Conservation (phyloP, 139 green algal species). For the Chloropicon primus region DNA sequence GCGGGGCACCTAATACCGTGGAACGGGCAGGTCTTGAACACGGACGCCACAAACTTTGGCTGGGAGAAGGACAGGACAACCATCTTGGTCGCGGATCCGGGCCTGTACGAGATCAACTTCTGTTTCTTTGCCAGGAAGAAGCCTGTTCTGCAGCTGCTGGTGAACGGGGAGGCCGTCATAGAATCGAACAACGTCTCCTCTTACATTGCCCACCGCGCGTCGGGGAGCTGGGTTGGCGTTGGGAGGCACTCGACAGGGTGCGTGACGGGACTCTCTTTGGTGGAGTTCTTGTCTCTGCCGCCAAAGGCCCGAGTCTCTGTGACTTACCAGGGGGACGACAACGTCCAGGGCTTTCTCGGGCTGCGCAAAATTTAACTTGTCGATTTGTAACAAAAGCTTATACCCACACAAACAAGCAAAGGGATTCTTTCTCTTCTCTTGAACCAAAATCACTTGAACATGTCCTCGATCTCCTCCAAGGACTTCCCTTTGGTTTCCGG, state of each 20-base stretch:
- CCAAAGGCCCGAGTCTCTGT: slow-evolving; percentile 15
- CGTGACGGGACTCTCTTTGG: slow-evolving; percentile 19
- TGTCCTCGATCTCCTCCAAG: slow-evolving; percentile 81
- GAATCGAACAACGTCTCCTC: slow-evolving; percentile 16
- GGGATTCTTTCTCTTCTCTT: no score
- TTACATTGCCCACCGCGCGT: slow-evolving; percentile 21
- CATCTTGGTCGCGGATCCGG: slow-evolving; percentile 19
- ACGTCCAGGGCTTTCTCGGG: slow-evolving; percentile 21
- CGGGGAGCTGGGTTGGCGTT: slow-evolving; percentile 10
- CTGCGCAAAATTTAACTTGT: slow-evolving; percentile 24
- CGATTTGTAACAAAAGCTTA: no score
- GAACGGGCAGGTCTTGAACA: slow-evolving; percentile 40
- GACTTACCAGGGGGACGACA: slow-evolving; percentile 16
- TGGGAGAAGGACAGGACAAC: slow-evolving; percentile 32
- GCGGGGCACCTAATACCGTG: slow-evolving; percentile 23
- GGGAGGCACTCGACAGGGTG: slow-evolving; percentile 14
- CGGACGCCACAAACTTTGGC: slow-evolving; percentile 29
- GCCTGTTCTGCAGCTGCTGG: slow-evolving; percentile 33
- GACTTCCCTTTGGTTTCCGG: slow-evolving; percentile 86
- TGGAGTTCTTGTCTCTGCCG: slow-evolving; percentile 30
- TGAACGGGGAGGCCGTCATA: slow-evolving; percentile 22
- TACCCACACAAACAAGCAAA: no score
- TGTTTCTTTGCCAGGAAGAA: slow-evolving; percentile 29
- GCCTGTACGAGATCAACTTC: slow-evolving; percentile 35
- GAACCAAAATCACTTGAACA: neutral